phyloP scores from a whole-genome alignment of 495 filamentous ascomycete species.

The Penicillium malachiteum region DNA sequence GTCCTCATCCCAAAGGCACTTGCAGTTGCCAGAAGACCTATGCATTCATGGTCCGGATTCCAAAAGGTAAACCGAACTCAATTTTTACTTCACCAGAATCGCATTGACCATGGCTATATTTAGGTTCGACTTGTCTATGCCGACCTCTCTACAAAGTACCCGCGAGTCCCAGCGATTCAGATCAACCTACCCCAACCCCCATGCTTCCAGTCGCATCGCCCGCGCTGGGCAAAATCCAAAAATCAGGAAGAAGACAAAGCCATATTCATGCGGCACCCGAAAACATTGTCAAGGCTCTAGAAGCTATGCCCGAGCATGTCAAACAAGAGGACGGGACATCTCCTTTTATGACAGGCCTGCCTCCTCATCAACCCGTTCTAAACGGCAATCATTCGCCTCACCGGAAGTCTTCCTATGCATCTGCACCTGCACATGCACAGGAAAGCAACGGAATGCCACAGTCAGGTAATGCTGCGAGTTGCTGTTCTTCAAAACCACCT shows the following conservation, averaged over 20 bases:
- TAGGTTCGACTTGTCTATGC: constrained; percentile 41
- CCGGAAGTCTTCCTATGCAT: background rate
- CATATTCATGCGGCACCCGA: constrained; percentile 27
- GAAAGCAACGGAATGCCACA: background rate
- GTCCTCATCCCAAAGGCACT: constrained; percentile 66
- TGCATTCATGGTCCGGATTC: constrained; percentile 54
- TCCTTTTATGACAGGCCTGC: constrained; percentile 5
- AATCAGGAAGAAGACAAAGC: constrained; percentile 25
- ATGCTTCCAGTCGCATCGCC: constrained; percentile 13
- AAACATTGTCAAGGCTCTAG: constrained; percentile 30
- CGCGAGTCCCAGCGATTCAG: constrained; percentile 14
- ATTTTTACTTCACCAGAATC: background rate
- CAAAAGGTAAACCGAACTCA: constrained; percentile 33
- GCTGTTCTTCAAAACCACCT: constrained; percentile 30
- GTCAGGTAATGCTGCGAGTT: constrained; percentile 17
- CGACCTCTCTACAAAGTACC: constrained; percentile 44
- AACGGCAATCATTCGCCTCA: background rate
- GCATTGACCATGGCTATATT: background rate
- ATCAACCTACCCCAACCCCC: constrained; percentile 13
- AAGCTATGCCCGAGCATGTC: constrained; percentile 20
- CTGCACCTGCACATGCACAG: background rate
- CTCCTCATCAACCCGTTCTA: constrained; percentile 6
- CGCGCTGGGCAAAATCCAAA: constrained; percentile 25
- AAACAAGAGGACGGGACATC: constrained; percentile 24
- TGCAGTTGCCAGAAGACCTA: constrained; percentile 55